phyloP scores from a whole-genome alignment of 164 flowering plant genomes.

The Euptelea pleiosperma region DNA sequence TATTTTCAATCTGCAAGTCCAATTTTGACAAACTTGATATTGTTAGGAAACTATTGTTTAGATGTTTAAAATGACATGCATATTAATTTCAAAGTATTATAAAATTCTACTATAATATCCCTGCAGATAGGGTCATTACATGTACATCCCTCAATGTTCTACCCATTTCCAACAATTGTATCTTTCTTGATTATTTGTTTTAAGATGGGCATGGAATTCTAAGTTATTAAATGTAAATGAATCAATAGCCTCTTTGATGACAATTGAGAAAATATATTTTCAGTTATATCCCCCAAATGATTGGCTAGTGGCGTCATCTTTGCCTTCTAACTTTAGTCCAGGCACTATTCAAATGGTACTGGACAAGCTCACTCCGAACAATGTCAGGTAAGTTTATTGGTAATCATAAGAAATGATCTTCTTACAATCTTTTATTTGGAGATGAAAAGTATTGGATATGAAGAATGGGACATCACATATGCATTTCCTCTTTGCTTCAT shows the following conservation, averaged over 20 bases:
- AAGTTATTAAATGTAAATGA: neutral
- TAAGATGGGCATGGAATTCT: neutral
- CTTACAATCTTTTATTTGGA: neutral
- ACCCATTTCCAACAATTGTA: neutral
- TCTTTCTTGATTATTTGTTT: neutral
- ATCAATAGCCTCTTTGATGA: neutral
- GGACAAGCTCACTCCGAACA: conserved; percentile 56
- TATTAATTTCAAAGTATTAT: too few species aligned
- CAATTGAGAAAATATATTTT: neutral
- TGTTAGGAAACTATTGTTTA: too few species aligned
- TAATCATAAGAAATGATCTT: neutral
- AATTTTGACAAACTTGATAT: too few species aligned
- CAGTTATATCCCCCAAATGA: conserved; percentile 88
- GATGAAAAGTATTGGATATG: too few species aligned
- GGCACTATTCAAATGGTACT: conserved; percentile 49
- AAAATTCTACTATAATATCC: too few species aligned
- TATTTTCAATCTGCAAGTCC: too few species aligned
- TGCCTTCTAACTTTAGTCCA: conserved; percentile 67
- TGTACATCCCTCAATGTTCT: neutral
- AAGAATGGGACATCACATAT: too few species aligned
- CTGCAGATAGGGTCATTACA: too few species aligned
- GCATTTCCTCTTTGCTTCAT: too few species aligned
- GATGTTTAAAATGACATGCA: too few species aligned
- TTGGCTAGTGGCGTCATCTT: conserved; percentile 83
- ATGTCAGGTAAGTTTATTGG: conserved; percentile 49